Conservation (phyloP, 2,329 filamentous ascomycete genomes). For the Botryosphaeria dothidea region DNA sequence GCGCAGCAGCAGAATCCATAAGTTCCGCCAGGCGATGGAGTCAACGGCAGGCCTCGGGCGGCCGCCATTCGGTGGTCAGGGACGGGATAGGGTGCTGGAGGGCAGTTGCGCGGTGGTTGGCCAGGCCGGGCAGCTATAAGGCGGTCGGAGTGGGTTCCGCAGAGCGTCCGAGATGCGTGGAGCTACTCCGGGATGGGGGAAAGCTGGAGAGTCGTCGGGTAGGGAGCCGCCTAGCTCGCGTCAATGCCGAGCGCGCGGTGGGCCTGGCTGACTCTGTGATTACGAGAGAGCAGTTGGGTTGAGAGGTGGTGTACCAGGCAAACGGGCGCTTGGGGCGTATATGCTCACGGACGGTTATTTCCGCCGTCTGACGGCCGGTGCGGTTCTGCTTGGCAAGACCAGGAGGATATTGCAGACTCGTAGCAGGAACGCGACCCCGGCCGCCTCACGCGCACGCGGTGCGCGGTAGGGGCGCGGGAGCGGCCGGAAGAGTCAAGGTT, state of each 20-base stretch:
- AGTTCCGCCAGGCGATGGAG: slow-evolving; percentile 25
- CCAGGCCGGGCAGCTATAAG: slow-evolving; percentile 1
- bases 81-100: not conserved
- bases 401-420: not conserved
- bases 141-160: slow-evolving; percentile 2
- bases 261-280: slow-evolving; percentile 10
- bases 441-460: not conserved
- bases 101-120: not conserved
- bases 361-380: slow-evolving; percentile 13
- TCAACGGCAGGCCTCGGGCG: slow-evolving; percentile 23
- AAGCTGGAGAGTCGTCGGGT: slow-evolving; percentile 1
- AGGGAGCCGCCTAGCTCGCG: not conserved
- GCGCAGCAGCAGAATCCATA: slow-evolving; percentile 32
- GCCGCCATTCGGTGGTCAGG: slow-evolving; percentile 30
- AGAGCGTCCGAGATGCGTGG: not conserved
- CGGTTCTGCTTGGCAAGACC: not conserved
- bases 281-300: not conserved
- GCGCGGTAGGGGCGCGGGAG: slow-evolving; percentile 12
- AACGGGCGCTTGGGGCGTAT: not conserved
- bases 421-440: not conserved
- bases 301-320: not conserved
- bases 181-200: slow-evolving; percentile 2
- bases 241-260: slow-evolving; percentile 7
- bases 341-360: slow-evolving; percentile 16
- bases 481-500: slow-evolving; percentile 15